These are phyloP conservation scores for Lathyrus sativus DNA, from an alignment of 306 rosid species.

Conservation along the genomic window DNA sequence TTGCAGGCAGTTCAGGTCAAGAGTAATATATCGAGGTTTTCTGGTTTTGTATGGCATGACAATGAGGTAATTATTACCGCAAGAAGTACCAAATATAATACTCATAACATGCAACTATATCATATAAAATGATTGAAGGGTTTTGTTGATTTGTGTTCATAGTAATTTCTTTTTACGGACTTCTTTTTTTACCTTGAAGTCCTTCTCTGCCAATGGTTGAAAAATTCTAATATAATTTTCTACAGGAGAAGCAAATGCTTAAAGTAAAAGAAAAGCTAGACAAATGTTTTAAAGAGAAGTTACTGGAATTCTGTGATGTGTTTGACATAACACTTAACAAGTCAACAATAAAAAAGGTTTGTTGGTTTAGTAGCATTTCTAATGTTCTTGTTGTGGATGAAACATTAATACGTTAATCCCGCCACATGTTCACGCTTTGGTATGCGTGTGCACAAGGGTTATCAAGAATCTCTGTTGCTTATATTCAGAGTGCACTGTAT, in stretches of 20 bases:
- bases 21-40: conserved; percentile 87
- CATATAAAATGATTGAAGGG: neutral
- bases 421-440: conserved; percentile 13
- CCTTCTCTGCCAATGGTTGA: conserved; percentile 33
- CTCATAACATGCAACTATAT: conserved; percentile 11
- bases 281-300: conserved; percentile 84
- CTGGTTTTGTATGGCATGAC: conserved; percentile 95
- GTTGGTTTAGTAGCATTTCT: conserved; percentile 38
- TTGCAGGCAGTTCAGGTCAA: conserved; percentile 78
- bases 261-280: conserved; percentile 91
- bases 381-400: conserved; percentile 4
- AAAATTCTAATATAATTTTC: conserved; percentile 27
- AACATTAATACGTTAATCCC: neutral
- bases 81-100: neutral
- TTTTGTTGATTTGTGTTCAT: conserved; percentile 12
- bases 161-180: conserved; percentile 7
- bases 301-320: conserved; percentile 84
- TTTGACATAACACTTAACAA: conserved; percentile 66
- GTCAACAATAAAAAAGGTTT: conserved; percentile 82
- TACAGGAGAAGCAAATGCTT: conserved; percentile 86
- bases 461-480: neutral
- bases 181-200: conserved; percentile 7
- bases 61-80: conserved; percentile 65
- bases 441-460: neutral
- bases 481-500: conserved; percentile 1